Percentiles rank a stretch among this genome's conserved stretches.
These are phyloP conservation scores for Nigrospora sphaerica DNA, from an alignment of 2,329 filamentous ascomycete genomes.

Conservation along the genomic window DNA sequence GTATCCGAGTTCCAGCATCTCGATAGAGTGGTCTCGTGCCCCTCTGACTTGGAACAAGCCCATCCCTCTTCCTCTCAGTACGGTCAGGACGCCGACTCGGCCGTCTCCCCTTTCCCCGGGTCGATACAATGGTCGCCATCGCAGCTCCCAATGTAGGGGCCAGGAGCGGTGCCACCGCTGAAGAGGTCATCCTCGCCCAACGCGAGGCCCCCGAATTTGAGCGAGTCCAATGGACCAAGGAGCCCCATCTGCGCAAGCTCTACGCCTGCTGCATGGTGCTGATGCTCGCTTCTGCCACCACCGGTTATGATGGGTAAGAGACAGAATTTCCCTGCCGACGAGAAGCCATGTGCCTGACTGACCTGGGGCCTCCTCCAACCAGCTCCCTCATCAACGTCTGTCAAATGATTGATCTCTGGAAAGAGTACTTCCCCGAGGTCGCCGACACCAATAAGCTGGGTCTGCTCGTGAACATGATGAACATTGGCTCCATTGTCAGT, in stretches of 20 bases:
- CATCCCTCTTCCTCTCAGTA: background rate
- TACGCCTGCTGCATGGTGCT: constrained; percentile 38
- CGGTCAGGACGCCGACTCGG: background rate
- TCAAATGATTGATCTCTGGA: constrained; percentile 36
- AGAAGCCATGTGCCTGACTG: background rate
- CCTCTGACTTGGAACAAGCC: background rate
- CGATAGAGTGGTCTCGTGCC: constrained; percentile 2
- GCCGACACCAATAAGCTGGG: constrained; percentile 31
- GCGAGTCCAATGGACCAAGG: constrained; percentile 43
- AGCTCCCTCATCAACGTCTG: constrained; percentile 38
- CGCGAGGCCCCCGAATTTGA: constrained; percentile 44
- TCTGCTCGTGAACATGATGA: constrained; percentile 32
- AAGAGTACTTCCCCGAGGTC: constrained; percentile 33
- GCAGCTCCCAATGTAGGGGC: constrained; percentile 1
- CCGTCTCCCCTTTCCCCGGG: background rate
- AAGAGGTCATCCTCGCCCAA: constrained; percentile 21
- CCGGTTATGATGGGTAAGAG: constrained; percentile 46
- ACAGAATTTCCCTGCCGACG: background rate
- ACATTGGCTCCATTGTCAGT: constrained; percentile 29
- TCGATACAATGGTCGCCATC: background rate
- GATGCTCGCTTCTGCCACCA: constrained; percentile 48
- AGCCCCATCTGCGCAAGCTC: constrained; percentile 48
- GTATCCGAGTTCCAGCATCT: constrained; percentile 1
- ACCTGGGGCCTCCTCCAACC: background rate
- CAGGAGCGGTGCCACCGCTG: background rate